Evolutionary conservation across 1,139 yeast genomes (phyloP).

Genomic region (Geotrichum cucujoidarum): DNA sequence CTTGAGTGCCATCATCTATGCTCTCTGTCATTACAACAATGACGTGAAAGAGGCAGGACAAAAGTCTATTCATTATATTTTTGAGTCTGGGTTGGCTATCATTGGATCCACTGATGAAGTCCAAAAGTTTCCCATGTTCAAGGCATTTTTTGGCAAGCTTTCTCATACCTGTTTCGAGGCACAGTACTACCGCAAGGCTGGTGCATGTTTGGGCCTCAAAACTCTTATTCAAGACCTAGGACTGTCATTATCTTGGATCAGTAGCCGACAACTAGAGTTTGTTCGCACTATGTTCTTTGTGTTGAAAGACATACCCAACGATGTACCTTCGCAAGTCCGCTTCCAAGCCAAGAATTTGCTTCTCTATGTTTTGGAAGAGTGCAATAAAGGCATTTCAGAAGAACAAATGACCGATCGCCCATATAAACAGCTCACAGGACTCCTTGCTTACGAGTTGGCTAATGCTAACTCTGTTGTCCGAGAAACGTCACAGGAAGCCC

Average conservation of each 20-base stretch:
- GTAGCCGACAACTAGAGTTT: slow-evolving; percentile 73
- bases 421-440: slow-evolving; percentile 79
- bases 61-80: slow-evolving; percentile 58
- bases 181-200: slow-evolving; percentile 75
- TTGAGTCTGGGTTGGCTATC: slow-evolving; percentile 55
- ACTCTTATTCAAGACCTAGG: slow-evolving; percentile 64
- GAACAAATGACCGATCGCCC: slow-evolving; percentile 58
- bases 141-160: slow-evolving; percentile 72
- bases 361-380: slow-evolving; percentile 56
- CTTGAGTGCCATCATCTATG: slow-evolving; percentile 69
- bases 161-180: slow-evolving; percentile 91
- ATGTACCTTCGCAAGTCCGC: slow-evolving; percentile 77
- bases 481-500: slow-evolving; percentile 70
- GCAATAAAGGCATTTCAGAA: slow-evolving; percentile 56
- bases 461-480: slow-evolving; percentile 82
- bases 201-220: slow-evolving; percentile 81
- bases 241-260: slow-evolving; percentile 69
- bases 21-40: slow-evolving; percentile 71
- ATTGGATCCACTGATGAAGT: slow-evolving; percentile 67
- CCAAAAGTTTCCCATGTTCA: slow-evolving; percentile 65
- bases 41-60: slow-evolving; percentile 70
- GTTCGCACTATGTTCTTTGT: slow-evolving; percentile 86
- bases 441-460: slow-evolving; percentile 85
- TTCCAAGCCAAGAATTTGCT: slow-evolving; percentile 66
- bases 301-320: slow-evolving; percentile 81